phyloP scores from a whole-genome alignment of 1,284 basidiomycete species.

The Phenoliferia sp. region DNA sequence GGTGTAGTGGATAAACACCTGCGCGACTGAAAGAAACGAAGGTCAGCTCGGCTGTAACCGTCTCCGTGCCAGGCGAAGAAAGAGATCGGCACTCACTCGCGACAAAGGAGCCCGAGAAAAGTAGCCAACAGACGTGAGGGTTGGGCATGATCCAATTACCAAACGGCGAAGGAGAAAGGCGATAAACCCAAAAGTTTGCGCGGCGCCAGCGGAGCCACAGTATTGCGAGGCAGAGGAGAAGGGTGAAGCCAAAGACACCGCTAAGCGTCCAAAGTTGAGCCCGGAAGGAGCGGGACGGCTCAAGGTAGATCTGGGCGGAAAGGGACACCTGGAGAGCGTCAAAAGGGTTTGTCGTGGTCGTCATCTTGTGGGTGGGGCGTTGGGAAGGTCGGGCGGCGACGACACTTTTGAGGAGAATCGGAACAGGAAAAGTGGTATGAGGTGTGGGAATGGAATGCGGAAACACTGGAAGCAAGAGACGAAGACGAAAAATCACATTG shows the following conservation, averaged over 20 bases:
- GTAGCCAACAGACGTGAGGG: not conserved
- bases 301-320: not conserved
- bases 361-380: no score
- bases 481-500: no score
- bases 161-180: not conserved
- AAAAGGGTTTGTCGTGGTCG: no score
- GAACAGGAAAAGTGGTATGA: no score
- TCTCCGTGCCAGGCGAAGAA: not conserved
- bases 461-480: no score
- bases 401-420: no score
- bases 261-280: not conserved
- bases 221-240: not conserved
- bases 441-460: no score
- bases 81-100: not conserved
- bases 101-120: not conserved
- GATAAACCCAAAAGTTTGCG: not conserved
- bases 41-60: not conserved
- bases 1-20: not conserved
- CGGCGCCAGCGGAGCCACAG: not conserved
- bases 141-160: not conserved
- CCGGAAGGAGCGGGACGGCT: not conserved
- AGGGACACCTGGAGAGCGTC: not conserved
- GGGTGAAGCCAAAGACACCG: not conserved
- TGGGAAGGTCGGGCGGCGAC: no score
- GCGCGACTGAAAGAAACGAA: not conserved